phyloP scores from a whole-genome alignment of 768 basidiomycete genomes.

The Tephrocybe sp. region DNA sequence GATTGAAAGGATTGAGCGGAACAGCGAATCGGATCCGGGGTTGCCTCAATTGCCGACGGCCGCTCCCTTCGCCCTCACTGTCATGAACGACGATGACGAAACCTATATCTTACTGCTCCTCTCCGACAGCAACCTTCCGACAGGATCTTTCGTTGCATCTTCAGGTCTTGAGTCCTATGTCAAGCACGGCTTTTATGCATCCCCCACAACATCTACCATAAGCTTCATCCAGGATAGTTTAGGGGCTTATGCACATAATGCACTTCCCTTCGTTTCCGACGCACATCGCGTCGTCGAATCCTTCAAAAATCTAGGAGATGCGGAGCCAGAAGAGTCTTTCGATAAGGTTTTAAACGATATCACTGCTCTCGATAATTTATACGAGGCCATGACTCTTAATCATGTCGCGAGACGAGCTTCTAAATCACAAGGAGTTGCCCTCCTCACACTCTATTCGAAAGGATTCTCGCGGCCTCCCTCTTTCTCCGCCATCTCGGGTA shows the following conservation, averaged over 20 bases:
- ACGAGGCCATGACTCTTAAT: conserved; percentile 86
- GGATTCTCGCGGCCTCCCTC: conserved; percentile 64
- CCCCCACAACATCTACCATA: conserved; percentile 33
- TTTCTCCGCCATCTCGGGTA: conserved; percentile 20
- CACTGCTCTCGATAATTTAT: conserved; percentile 63
- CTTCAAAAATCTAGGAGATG: conserved; percentile 14
- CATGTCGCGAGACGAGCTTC: conserved; percentile 87
- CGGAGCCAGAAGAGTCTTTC: conserved; percentile 14
- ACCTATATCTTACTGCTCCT: conserved; percentile 75
- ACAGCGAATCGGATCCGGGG: conserved; percentile 8
- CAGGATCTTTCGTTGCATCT: conserved; percentile 95
- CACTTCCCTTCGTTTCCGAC: conserved; percentile 77
- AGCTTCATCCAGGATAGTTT: conserved; percentile 72
- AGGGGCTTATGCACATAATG: conserved; percentile 71
- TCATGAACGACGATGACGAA: conserved; percentile 43
- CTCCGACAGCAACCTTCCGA: conserved; percentile 92
- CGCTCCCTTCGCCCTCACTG: conserved; percentile 7
- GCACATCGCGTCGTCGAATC: conserved; percentile 47
- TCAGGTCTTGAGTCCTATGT: conserved; percentile 88
- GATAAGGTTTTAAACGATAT: conserved; percentile 40
- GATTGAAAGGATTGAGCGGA: neutral
- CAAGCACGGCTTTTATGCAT: conserved; percentile 73
- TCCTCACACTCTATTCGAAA: conserved; percentile 84
- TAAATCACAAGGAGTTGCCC: conserved; percentile 87
- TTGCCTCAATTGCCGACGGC: neutral